phyloP scores from a whole-genome alignment of 2,329 filamentous ascomycete genomes.

The Allantophomopsis cytisporea region DNA sequence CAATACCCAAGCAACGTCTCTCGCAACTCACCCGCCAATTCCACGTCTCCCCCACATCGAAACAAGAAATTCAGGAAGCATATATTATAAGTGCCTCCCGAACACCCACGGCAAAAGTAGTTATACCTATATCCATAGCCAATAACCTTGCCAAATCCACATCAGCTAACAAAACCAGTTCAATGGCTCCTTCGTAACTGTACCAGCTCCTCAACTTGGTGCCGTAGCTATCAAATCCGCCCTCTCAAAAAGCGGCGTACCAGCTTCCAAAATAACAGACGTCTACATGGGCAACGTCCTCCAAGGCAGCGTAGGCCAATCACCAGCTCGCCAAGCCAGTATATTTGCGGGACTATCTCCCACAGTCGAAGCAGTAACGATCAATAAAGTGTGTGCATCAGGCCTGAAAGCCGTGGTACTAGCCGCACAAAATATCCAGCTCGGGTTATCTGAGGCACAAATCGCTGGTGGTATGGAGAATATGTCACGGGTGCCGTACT shows the following conservation, averaged over 20 bases:
- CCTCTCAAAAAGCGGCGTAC: slow-evolving; percentile 72
- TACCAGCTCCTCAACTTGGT: slow-evolving; percentile 78
- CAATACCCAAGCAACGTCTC: slow-evolving; percentile 22
- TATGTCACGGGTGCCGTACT: slow-evolving; percentile 91
- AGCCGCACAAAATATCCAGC: slow-evolving; percentile 87
- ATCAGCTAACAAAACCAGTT: slow-evolving; percentile 42
- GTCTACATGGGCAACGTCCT: slow-evolving; percentile 98
- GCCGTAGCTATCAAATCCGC: slow-evolving; percentile 87
- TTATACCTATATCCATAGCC: slow-evolving; percentile 1
- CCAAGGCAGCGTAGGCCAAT: slow-evolving; percentile 71
- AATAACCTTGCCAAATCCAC: too few species aligned
- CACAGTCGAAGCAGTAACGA: slow-evolving; percentile 75
- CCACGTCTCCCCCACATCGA: slow-evolving; percentile 28
- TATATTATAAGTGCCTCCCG: slow-evolving; percentile 87
- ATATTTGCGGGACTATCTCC: slow-evolving; percentile 77
- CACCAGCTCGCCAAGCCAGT: slow-evolving; percentile 80
- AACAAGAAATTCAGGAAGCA: slow-evolving; percentile 69
- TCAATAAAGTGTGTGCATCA: slow-evolving; percentile 97
- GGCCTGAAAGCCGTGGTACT: slow-evolving; percentile 85
- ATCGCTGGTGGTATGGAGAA: slow-evolving; percentile 96
- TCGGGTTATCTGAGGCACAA: slow-evolving; percentile 78
- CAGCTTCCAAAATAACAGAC: slow-evolving; percentile 68
- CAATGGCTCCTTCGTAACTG: slow-evolving; percentile 77
- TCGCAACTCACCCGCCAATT: slow-evolving; percentile 34
- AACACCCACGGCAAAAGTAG: slow-evolving; percentile 80